Evolutionary conservation across 1,139 yeast species (phyloP).

Genomic region (Diutina rugosa): DNA sequence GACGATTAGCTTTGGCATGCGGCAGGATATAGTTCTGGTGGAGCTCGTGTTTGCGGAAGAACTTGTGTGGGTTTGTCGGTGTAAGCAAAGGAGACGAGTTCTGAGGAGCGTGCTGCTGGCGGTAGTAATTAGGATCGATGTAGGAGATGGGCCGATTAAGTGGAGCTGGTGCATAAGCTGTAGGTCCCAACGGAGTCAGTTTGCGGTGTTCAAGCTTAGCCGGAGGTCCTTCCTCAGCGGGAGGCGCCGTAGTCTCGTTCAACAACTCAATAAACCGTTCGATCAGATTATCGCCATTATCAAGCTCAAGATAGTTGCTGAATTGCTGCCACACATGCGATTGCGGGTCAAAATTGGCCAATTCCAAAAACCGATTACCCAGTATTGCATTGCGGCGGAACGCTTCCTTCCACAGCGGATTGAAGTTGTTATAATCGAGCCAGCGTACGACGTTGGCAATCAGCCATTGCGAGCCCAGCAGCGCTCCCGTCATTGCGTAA

Average conservation of each 20-base stretch:
- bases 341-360: conserved; percentile 53
- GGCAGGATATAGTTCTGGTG: not conserved
- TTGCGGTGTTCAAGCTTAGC: not conserved
- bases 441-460: conserved; percentile 51
- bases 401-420: conserved; percentile 57
- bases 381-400: conserved; percentile 46
- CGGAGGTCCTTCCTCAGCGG: not conserved
- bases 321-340: conserved; percentile 38
- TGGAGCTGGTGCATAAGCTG: not conserved
- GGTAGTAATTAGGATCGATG: not conserved
- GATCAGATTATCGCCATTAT: conserved; percentile 36
- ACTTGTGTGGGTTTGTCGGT: conserved; percentile 20
- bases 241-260: not conserved
- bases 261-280: conserved; percentile 36
- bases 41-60: conserved; percentile 32
- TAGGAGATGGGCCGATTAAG: not conserved
- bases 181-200: not conserved
- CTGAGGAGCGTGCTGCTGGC: not conserved
- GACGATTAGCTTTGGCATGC: conserved; percentile 43
- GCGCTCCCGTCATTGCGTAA: conserved; percentile 25
- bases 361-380: conserved; percentile 53
- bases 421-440: conserved; percentile 58
- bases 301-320: conserved; percentile 19
- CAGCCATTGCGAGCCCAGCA: conserved; percentile 39
- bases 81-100: not conserved